These are phyloP conservation scores for Schwanniomyces etchellsii DNA, from an alignment of 1,139 yeast genomes.

Conservation along the genomic window DNA sequence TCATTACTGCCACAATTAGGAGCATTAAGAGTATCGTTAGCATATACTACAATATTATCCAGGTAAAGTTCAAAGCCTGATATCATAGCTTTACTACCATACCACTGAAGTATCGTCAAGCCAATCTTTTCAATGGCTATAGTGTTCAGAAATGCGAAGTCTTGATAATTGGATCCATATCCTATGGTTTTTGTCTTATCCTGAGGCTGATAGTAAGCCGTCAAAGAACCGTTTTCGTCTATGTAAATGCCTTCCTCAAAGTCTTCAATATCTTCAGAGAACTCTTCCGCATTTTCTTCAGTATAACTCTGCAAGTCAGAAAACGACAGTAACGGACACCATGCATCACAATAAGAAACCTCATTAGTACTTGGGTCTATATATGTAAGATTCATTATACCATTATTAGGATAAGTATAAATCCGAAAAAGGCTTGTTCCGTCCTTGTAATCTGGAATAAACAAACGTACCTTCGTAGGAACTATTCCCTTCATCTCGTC, in stretches of 20 bases:
- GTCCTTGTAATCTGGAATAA: constrained; percentile 48
- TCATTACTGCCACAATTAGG: constrained; percentile 46
- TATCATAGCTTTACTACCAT: constrained; percentile 65
- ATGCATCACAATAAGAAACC: constrained; percentile 69
- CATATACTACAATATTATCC: constrained; percentile 55
- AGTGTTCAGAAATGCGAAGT: constrained; percentile 72
- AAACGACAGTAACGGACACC: constrained; percentile 60
- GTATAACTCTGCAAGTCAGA: constrained; percentile 22
- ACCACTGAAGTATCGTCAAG: constrained; percentile 63
- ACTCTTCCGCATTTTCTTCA: constrained; percentile 14
- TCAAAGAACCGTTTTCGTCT: constrained; percentile 29
- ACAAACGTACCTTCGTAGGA: constrained; percentile 74
- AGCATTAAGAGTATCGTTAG: constrained; percentile 68
- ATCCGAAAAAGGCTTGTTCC: constrained; percentile 68
- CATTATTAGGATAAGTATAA: constrained; percentile 71
- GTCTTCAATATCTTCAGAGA: constrained; percentile 15
- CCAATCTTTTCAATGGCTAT: constrained; percentile 59
- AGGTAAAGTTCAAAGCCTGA: constrained; percentile 72
- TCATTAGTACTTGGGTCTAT: constrained; percentile 65
- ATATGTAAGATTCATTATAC: constrained; percentile 89
- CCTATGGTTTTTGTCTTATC: constrained; percentile 41
- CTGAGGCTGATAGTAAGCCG: constrained; percentile 34
- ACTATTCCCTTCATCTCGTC: constrained; percentile 43
- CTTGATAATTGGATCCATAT: constrained; percentile 56
- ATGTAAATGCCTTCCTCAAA: constrained; percentile 22